Evolutionary conservation across 2,329 filamentous ascomycete species (phyloP), one percentile per base, ranked within the genome.

Genomic region (Hypocreales sp.): DNA sequence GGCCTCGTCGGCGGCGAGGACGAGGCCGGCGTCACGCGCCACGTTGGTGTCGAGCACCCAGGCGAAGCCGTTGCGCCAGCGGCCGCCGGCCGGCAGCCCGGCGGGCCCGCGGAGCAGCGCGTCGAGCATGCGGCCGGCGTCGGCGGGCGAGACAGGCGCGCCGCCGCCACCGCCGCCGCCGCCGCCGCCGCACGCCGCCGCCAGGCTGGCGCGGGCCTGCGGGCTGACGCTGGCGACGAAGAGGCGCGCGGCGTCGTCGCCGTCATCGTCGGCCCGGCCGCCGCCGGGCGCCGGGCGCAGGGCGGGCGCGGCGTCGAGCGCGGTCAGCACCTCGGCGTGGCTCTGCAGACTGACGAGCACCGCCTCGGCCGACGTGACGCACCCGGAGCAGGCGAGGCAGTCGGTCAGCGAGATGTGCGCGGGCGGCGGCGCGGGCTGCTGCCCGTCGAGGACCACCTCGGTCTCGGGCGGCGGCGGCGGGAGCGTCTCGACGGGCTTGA

Each of bases 401-500:
- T 98, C 90, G 6, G 90, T 95, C 34, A 98, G 70, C 26, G 86
- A 94, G 42, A 98, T 95, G 48, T 92, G 75, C 6, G 87, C 86
- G 81, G 4, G 73, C 66, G 27, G 68, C 65, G 35, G 72, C 55
- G 34, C 57, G 27, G 60, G 47, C 17, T 76, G 61, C 44, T 81
- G 75, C 50, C 92, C 87, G 61, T 94, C 90, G 40, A 87, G 86
- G 30, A 87, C 86, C 37, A 95, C 86, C 69, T 95, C 84, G 55
- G 86, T 79, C 39, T 69, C 64, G 45, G 25, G 44, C 28, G 40
- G 11, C 12, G 17, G 42, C 34, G 26, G 65, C 55, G 3, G 87
- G 10, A 98, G 70, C 3, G 83, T 92, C 53, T 98, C 90, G 48
- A 98, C 68, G 16, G 90, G 90, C 48, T 98, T 95, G 55, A 98